Evolutionary conservation across 768 basidiomycete species (phyloP), one percentile per base, ranked within the genome.

Genomic region (Coprinellus micaceus): DNA sequence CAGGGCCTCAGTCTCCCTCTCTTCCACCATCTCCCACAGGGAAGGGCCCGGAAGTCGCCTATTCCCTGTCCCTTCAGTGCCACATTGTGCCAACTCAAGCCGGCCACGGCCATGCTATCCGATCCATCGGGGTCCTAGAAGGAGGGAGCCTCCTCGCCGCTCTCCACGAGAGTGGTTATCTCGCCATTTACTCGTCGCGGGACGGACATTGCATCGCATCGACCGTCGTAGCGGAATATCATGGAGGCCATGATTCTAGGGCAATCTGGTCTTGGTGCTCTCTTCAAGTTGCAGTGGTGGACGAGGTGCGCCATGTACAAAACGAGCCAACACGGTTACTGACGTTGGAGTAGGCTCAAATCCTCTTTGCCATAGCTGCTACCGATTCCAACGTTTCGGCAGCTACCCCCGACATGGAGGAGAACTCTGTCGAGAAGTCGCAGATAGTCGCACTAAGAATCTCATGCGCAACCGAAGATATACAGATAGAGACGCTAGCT

Each of bases 151-250:
- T 80, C 46, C 55, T 89, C 25, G 71, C 80, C 1, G 80, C 80
- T 22, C 67, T 92, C 39, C 85, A 86, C 50, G 77, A 82, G 61
- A 76, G 80, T 40, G 91, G 90, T 12, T 67, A 79, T 56, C 64
- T 91, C 19, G 80, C 77, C 24, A 67, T 85, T 1, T 78, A 82
- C 52, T 76, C 82, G 9, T 68, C 74, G 0, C 63, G 71, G n/a
- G 90, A 91, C 60, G 80, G 82, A 6, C 53, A 58, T 39, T 69
- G 69, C 50, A 33, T 63, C 17, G 60, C 63, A n/a, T 64, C 64
- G 3, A 58, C 69, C 10, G 30, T 43, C 24, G 25, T 44, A 15
- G 10, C 51, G 2, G 22, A 52, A 7, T 36, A 52, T 19, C 24
- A 17, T 37, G 29, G 33, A 10, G 25, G 10, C n/a, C 41, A 28